These are phyloP conservation scores for Pyronema omphalodes DNA, from an alignment of 495 filamentous ascomycete genomes.

Conservation along the genomic window DNA sequence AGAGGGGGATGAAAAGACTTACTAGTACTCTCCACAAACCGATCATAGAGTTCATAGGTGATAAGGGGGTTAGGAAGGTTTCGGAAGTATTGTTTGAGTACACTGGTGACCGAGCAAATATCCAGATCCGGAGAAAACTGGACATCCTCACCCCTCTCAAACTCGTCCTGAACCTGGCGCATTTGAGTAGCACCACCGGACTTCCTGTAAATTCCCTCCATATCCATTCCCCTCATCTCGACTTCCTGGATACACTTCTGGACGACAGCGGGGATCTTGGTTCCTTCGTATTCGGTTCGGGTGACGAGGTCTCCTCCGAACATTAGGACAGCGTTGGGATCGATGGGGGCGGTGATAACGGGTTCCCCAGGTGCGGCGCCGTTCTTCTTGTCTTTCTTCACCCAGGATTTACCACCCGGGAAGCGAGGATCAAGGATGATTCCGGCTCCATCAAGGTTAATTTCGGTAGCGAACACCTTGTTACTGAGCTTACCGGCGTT, in stretches of 20 bases:
- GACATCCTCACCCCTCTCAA: conserved; percentile 64
- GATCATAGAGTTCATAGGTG: conserved; percentile 83
- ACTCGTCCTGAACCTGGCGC: conserved; percentile 71
- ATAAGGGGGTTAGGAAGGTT: conserved; percentile 82
- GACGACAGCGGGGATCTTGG: conserved; percentile 75
- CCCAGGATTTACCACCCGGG: too few relatives aligned
- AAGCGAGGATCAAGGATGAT: too few relatives aligned
- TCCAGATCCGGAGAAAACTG: conserved; percentile 90
- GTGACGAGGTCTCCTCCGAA: conserved; percentile 84
- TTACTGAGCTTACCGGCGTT: conserved; percentile 86
- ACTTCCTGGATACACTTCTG: conserved; percentile 95
- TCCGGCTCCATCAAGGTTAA: conserved; percentile 27
- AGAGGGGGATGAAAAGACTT: conserved; percentile 26
- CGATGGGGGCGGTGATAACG: too few relatives aligned
- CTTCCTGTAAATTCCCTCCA: conserved; percentile 97
- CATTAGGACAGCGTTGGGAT: conserved; percentile 23
- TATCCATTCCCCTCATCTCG: conserved; percentile 88
- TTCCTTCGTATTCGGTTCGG: conserved; percentile 73
- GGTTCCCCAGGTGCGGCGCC: too few relatives aligned
- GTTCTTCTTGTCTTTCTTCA: too few relatives aligned
- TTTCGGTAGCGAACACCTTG: conserved; percentile 23
- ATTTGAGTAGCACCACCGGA: conserved; percentile 76
- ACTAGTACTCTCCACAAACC: conserved; percentile 60
- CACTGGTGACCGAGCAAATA: conserved; percentile 89
- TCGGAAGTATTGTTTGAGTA: conserved; percentile 94